Evolutionary conservation across 1,139 yeast species (phyloP).

Genomic region (Sugiyamaella neomexicana): DNA sequence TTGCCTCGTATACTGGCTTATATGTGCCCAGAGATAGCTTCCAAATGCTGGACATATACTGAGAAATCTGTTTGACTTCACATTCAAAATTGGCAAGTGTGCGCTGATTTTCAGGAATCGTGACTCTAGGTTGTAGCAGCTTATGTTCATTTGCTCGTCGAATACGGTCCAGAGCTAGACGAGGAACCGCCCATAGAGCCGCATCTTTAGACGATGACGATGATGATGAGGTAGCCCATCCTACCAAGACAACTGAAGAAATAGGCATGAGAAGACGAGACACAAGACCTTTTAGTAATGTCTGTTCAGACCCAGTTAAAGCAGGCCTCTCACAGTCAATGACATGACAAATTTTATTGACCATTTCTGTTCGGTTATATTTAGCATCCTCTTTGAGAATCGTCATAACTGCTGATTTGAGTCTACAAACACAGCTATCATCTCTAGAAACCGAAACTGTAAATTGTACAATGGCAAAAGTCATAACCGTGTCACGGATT

Average conservation of each 20-base stretch:
- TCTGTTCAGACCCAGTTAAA: constrained; percentile 23
- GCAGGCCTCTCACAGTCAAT: constrained; percentile 29
- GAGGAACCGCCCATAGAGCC: constrained; percentile 24
- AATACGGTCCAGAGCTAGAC: constrained; percentile 29
- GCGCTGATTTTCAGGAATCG: constrained; percentile 5
- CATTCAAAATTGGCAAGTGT: constrained; percentile 24
- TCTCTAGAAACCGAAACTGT: constrained; percentile 26
- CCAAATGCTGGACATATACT: constrained; percentile 28
- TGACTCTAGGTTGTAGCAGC: constrained; percentile 18
- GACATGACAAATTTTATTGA: constrained; percentile 19
- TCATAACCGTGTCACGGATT: constrained; percentile 29
- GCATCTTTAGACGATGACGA: constrained; percentile 10
- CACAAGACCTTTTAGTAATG: constrained; percentile 26
- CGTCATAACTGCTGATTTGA: constrained; percentile 25
- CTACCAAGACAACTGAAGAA: constrained; percentile 7
- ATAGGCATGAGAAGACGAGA: constrained; percentile 17
- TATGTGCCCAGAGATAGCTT: constrained; percentile 27
- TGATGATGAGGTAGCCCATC: not conserved
- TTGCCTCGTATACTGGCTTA: constrained; percentile 29
- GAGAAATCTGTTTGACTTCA: constrained; percentile 26
- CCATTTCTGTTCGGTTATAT: constrained; percentile 20
- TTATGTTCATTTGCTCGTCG: constrained; percentile 25
- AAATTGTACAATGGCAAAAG: constrained; percentile 31
- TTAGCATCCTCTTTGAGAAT: constrained; percentile 21
- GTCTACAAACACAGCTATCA: constrained; percentile 22